Conservation (phyloP, 495 filamentous ascomycete species). For the Ascodesmis nigricans region DNA sequence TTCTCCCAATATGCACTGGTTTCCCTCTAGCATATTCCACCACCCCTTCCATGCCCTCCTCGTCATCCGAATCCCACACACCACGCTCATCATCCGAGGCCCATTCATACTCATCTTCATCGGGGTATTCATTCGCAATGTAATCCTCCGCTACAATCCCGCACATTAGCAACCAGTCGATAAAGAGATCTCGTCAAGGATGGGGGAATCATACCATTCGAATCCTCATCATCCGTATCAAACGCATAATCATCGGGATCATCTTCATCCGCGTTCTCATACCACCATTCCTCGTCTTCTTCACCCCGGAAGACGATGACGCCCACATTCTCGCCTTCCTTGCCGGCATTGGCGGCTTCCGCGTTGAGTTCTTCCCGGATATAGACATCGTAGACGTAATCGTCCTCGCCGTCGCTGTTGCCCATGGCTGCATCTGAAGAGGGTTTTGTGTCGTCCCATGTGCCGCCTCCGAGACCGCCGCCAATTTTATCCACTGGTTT, state of each 20-base stretch:
- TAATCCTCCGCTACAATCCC: conserved; percentile 19
- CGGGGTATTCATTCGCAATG: conserved; percentile 21
- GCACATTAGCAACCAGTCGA: conserved; percentile 3
- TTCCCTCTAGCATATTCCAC: conserved; percentile 5
- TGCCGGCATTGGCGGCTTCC: conserved; percentile 1
- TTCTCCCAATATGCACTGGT: too few species aligned
- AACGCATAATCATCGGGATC: conserved; percentile 14
- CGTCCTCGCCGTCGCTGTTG: conserved; percentile 16
- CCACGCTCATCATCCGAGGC: conserved; percentile 13
- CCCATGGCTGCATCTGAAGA: conserved; percentile 4
- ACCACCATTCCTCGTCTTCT: conserved; percentile 22
- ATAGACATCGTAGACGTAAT: conserved; percentile 21
- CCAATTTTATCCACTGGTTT: conserved; percentile 10
- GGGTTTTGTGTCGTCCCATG: conserved; percentile 16
- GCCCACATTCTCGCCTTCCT: conserved; percentile 16
- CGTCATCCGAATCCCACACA: conserved; percentile 7
- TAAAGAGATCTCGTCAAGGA: background rate
- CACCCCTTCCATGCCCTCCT: conserved; percentile 7
- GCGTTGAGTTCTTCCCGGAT: conserved; percentile 16
- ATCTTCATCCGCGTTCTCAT: conserved; percentile 18
- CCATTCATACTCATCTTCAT: conserved; percentile 14
- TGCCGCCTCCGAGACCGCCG: conserved; percentile 18
- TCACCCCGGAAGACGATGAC: conserved; percentile 17
- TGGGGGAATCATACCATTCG: conserved; percentile 10
- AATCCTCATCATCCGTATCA: conserved; percentile 20